phyloP scores from a whole-genome alignment of 139 green algal species.

The Desmodesmus armatus region DNA sequence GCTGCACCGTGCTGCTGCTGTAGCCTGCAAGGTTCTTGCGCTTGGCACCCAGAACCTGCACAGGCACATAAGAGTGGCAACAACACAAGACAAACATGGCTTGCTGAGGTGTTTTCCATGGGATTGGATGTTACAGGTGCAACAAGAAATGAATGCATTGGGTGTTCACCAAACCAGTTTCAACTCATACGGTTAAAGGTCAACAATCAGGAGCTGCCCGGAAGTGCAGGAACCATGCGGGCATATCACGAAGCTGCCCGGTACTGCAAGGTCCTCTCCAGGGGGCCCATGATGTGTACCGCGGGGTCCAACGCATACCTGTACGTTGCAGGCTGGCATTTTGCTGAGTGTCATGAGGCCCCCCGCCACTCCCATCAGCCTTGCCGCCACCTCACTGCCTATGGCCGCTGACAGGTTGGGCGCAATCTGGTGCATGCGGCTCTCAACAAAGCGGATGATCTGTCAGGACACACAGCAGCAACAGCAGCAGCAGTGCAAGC shows the following conservation, averaged over 20 bases:
- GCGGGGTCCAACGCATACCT: no score
- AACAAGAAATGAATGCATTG: not conserved
- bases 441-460: constrained; percentile 90
- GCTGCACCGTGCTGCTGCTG: constrained; percentile 70
- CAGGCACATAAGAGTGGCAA: not conserved
- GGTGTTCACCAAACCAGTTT: no score
- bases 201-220: no score
- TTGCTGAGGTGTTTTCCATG: no score
- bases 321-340: constrained; percentile 97
- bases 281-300: no score
- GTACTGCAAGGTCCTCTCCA: no score
- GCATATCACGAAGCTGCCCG: no score
- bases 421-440: constrained; percentile 91
- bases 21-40: constrained; percentile 88
- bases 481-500: not conserved
- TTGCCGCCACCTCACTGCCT: constrained; percentile 91
- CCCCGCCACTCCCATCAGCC: constrained; percentile 94
- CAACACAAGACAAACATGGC: no score
- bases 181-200: no score
- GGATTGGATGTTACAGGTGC: not conserved
- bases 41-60: constrained; percentile 91
- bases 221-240: no score
- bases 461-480: not conserved
- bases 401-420: constrained; percentile 94
- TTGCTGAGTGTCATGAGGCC: constrained; percentile 86